A percentile compares a stretch with the other conserved stretches of the same genome.
Evolutionary conservation across 495 filamentous ascomycete species (phyloP).

Genomic region (Trichocladium antarcticum): DNA sequence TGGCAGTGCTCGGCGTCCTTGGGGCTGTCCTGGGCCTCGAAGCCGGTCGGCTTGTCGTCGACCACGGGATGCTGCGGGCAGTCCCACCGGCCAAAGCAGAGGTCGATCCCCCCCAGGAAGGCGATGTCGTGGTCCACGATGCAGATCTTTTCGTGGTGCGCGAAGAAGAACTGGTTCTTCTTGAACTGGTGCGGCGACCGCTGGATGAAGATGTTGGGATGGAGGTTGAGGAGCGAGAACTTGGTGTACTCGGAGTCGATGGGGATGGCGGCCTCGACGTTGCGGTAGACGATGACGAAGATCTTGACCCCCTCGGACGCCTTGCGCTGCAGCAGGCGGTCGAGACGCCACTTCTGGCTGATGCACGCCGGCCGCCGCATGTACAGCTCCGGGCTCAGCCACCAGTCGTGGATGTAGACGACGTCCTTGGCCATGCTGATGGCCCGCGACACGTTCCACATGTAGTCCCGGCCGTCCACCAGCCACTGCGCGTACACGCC

Average conservation of each 20-base stretch:
- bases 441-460: constrained; percentile 97
- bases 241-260: constrained; percentile 99
- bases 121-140: constrained; percentile 94
- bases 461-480: constrained; percentile 93
- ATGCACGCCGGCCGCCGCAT: constrained; percentile 91
- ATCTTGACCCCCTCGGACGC: constrained; percentile 93
- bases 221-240: constrained; percentile 89
- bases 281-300: constrained; percentile 96
- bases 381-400: constrained; percentile 93
- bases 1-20: constrained; percentile 93
- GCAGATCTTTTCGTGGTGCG: constrained; percentile 94
- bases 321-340: constrained; percentile 88
- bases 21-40: constrained; percentile 58
- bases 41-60: constrained; percentile 92
- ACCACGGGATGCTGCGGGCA: constrained; percentile 81
- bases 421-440: constrained; percentile 98
- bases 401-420: constrained; percentile 99
- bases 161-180: constrained; percentile 99
- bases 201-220: constrained; percentile 93
- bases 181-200: constrained; percentile 93
- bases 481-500: constrained; percentile 92
- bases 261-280: constrained; percentile 93
- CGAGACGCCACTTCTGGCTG: constrained; percentile 96
- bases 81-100: constrained; percentile 97
- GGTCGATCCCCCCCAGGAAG: constrained; percentile 91